Base-by-base conservation (phyloP, 108 stramenopile species). In the Conticribra guillardii region DNA sequence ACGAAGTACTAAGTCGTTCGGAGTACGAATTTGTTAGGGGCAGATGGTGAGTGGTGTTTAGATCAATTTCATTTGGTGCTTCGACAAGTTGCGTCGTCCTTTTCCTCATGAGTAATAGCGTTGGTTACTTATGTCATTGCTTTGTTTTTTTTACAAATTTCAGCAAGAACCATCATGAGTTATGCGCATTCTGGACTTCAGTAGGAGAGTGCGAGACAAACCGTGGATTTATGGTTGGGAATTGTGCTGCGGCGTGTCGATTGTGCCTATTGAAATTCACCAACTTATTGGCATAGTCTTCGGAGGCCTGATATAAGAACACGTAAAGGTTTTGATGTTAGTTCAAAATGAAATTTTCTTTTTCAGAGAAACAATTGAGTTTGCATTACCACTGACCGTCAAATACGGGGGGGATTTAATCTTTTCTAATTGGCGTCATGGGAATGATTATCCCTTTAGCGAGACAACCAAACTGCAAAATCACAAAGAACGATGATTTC, bases 161-260 rank as follows among this genome's bases (percentile, higher is more conserved):
- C 65, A 85, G 85, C 79, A 83, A 83, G 66, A 88, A 88, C 60
- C 57, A 71, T 4, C 73, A 83, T 52, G 82, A 83, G 29, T 67
- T 83, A 15, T 83, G 91, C 74, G 88, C 87, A 1, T 92, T 92
- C 34, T 93, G 91, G 91, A 70, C 86, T 0, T 76, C 82, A 14
- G 85, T 93, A 3, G 76, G 83, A 24, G 91, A 92, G 68, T 89
- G 91, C 54, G 88, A 89, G 66, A 76, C 80, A 0, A 90, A 93
- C 54, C 60, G 89, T 45, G 44, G 24, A 16, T 90, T 90, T 65
- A 93, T 93, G 92, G 57, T 90, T 46, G 71, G 68, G 24, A 85
- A 87, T 64, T 93, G 92, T 74, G 69, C 89, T 29, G 88, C 88
- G 33, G 85, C 92, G 17, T 93, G 92, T 68, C 82, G 88, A n/a